A percentile compares a stretch with the other conserved stretches of the same genome.
Conservation (phyloP, 2,329 filamentous ascomycete species). For the Fusarium sp. region DNA sequence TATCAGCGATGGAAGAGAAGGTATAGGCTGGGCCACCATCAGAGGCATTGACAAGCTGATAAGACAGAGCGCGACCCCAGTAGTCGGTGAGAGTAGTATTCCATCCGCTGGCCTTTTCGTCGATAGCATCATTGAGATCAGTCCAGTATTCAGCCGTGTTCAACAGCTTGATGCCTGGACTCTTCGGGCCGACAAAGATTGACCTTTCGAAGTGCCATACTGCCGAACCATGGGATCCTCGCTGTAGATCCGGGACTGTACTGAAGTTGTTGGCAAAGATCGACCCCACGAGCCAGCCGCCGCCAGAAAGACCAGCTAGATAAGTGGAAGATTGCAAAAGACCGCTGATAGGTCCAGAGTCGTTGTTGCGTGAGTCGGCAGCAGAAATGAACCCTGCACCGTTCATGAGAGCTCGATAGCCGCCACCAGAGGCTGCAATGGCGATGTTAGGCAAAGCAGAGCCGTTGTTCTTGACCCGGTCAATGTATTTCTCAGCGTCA, state of each 20-base stretch:
- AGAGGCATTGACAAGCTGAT: constrained; percentile 84
- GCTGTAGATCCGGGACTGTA: constrained; percentile 59
- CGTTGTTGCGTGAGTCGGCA: constrained; percentile 73
- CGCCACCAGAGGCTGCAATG: constrained; percentile 87
- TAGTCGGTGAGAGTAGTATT: constrained; percentile 85
- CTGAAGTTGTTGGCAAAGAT: constrained; percentile 89
- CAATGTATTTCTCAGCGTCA: constrained; percentile 79
- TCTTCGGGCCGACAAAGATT: constrained; percentile 59
- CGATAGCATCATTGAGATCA: constrained; percentile 54
- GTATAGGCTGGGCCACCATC: constrained; percentile 84
- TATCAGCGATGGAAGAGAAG: constrained; percentile 77
- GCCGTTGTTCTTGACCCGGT: constrained; percentile 49
- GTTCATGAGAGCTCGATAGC: constrained; percentile 87
- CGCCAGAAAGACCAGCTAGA: constrained; percentile 84
- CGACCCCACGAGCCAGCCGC: constrained; percentile 86
- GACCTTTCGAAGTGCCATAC: constrained; percentile 61
- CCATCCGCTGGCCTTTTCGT: constrained; percentile 59
- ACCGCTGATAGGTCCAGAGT: constrained; percentile 81
- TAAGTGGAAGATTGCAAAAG: constrained; percentile 87
- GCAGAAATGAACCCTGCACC: constrained; percentile 87
- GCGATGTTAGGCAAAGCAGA: constrained; percentile 71
- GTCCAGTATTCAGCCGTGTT: constrained; percentile 49
- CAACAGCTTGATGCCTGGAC: constrained; percentile 53
- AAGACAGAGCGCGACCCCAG: constrained; percentile 87
- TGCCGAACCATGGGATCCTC: constrained; percentile 51